These are phyloP conservation scores for Musa troglodytarum DNA, from an alignment of 176 grass and related monocot species.

Conservation along the genomic window DNA sequence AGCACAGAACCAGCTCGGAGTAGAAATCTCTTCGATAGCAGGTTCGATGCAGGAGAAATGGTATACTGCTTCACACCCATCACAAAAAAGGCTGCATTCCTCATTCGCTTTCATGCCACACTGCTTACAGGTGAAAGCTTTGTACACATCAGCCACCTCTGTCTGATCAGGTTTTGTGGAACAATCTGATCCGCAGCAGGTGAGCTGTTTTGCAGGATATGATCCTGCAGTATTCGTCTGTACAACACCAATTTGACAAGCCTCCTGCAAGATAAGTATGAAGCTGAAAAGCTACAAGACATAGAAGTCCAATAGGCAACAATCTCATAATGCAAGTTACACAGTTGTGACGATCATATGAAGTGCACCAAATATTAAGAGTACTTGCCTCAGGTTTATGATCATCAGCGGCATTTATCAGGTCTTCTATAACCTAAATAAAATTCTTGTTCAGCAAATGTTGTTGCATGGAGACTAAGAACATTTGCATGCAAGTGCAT, in stretches of 20 bases:
- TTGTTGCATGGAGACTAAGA: background rate
- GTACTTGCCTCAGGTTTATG: conserved; percentile 31
- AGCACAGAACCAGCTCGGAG: conserved; percentile 53
- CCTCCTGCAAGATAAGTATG: conserved; percentile 32
- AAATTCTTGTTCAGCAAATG: conserved; percentile 21
- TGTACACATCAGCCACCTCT: conserved; percentile 27
- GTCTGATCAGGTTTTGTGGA: conserved; percentile 35
- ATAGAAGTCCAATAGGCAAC: background rate
- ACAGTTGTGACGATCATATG: background rate
- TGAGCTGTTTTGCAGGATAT: conserved; percentile 19
- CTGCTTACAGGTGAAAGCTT: conserved; percentile 30
- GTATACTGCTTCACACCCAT: conserved; percentile 45
- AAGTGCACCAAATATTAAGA: conserved; percentile 3
- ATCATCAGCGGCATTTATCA: conserved; percentile 22
- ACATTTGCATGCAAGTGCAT: background rate
- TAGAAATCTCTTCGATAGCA: conserved; percentile 32
- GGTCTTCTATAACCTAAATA: conserved; percentile 34
- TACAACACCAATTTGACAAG: conserved; percentile 17
- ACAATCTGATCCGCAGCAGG: conserved; percentile 19
- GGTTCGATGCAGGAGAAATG: conserved; percentile 54
- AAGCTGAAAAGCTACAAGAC: background rate
- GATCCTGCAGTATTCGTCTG: conserved; percentile 27
- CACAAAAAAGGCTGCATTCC: conserved; percentile 38
- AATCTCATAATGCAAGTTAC: background rate
- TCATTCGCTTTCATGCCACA: conserved; percentile 43